Conservation (phyloP, 176 grass and related monocot genomes). For the Ampelocalamus luodianensis region DNA sequence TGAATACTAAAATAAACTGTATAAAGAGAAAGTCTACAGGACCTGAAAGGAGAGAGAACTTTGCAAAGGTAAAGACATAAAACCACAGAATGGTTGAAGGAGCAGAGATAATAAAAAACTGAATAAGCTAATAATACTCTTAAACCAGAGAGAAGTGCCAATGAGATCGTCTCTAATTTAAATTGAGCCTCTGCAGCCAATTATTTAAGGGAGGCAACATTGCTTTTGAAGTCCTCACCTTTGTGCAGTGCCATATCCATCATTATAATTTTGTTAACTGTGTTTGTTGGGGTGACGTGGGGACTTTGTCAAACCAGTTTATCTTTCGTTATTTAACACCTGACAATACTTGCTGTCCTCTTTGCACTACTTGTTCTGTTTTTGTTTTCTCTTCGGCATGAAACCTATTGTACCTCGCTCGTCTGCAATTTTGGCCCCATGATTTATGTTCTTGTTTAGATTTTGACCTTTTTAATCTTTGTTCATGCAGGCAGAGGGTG, state of each 20-base stretch:
- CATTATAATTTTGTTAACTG: not conserved
- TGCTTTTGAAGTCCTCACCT: not conserved
- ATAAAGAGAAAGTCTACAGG: not conserved
- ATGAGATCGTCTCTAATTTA: not conserved
- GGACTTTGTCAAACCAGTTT: not conserved
- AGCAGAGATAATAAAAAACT: not conserved
- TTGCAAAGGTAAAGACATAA: not conserved
- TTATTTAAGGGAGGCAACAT: not conserved
- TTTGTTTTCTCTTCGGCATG: not conserved
- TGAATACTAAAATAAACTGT: not conserved
- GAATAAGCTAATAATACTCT: not conserved
- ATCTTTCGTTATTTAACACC: not conserved
- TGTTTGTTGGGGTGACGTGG: not conserved
- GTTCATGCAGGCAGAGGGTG: conserved; percentile 78
- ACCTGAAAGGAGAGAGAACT: not conserved
- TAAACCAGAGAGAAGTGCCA: not conserved
- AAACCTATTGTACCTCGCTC: not conserved
- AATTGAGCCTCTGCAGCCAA: not conserved
- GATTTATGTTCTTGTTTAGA: conserved; percentile 2
- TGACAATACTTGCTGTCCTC: not conserved
- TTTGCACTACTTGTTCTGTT: not conserved
- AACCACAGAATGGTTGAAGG: not conserved
- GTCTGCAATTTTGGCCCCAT: not conserved
- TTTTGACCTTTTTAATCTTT: conserved; percentile 32
- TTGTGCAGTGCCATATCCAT: not conserved